Percentiles rank a stretch among this genome's conserved stretches.
These are phyloP conservation scores for Trichoderma sp. DNA, from an alignment of 2,329 filamentous ascomycete species.

Conservation along the genomic window DNA sequence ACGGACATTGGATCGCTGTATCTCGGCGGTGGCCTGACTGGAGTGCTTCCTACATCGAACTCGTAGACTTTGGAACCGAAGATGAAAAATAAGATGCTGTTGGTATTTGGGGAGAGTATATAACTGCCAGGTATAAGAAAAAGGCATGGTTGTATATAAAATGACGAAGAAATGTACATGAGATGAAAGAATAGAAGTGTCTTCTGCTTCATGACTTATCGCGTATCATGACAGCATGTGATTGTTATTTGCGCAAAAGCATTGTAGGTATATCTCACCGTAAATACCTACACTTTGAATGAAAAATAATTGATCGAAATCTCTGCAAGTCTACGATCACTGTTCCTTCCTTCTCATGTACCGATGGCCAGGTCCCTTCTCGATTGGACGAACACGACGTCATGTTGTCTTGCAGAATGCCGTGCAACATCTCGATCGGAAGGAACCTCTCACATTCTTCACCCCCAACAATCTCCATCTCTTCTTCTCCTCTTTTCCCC, in stretches of 20 bases:
- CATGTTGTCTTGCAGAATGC: not conserved
- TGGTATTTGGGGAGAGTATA: not conserved
- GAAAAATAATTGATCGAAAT: too few species aligned
- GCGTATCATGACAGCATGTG: not conserved
- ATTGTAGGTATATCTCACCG: too few species aligned
- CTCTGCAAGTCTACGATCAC: not conserved
- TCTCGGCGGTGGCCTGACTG: slow-evolving; percentile 54
- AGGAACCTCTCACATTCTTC: not conserved
- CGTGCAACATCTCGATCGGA: not conserved
- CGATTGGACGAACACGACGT: not conserved
- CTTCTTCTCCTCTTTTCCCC: not conserved
- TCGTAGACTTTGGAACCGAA: not conserved
- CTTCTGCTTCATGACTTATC: not conserved
- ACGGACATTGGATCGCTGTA: slow-evolving; percentile 79
- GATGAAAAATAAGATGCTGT: not conserved
- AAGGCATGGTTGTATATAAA: not conserved
- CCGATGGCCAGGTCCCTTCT: not conserved
- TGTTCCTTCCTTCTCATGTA: not conserved
- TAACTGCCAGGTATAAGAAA: not conserved
- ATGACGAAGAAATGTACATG: not conserved
- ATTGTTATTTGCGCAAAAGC: too few species aligned
- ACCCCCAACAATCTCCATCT: not conserved
- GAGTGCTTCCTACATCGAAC: slow-evolving; percentile 36
- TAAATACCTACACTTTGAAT: not conserved
- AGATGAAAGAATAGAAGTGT: not conserved